Conservation (phyloP, 305 asterid species). For the Fraxinus albicans region DNA sequence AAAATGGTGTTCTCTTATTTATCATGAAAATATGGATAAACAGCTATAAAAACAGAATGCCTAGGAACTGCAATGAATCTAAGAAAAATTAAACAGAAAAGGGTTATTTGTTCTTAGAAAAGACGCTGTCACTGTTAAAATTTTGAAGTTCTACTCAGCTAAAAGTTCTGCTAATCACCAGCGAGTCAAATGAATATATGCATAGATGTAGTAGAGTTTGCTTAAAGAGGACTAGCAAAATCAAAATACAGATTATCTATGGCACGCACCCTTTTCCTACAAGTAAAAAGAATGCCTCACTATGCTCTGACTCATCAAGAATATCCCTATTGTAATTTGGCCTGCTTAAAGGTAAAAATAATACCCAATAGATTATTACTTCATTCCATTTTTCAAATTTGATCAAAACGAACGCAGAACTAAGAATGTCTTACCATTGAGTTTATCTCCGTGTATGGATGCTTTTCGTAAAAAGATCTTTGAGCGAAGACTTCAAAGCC, state of each 20-base stretch:
- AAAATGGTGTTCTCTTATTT: background rate
- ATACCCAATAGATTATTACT: background rate
- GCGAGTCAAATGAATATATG: background rate
- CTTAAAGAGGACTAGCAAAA: background rate
- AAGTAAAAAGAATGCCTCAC: background rate
- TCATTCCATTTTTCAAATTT: background rate
- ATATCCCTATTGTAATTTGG: background rate
- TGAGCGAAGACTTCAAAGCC: background rate
- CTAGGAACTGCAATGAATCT: background rate
- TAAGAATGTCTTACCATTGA: background rate
- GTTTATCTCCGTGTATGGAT: background rate
- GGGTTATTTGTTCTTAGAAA: background rate
- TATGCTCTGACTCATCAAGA: background rate
- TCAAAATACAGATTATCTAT: background rate
- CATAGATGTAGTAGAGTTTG: background rate
- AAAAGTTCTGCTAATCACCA: background rate
- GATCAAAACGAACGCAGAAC: background rate
- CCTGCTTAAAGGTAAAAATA: background rate
- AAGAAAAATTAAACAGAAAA: background rate
- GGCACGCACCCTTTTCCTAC: background rate
- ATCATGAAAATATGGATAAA: background rate
- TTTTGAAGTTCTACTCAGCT: background rate
- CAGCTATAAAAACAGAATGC: background rate
- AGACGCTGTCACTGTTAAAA: background rate
- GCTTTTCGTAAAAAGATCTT: background rate